These are phyloP conservation scores for Zostera marina DNA, from an alignment of 116 monocot species.

Conservation along the genomic window DNA sequence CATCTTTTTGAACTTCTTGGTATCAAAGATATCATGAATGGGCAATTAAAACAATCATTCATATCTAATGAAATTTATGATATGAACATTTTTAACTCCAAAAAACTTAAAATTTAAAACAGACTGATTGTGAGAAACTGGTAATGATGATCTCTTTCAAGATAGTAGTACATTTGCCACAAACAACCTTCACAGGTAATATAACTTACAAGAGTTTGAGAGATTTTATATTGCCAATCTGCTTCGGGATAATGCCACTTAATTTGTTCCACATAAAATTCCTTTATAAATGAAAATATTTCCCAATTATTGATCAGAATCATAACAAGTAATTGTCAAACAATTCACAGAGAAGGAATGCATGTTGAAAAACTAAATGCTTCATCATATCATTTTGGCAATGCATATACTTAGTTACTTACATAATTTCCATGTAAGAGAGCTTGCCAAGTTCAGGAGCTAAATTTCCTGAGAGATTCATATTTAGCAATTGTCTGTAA, in stretches of 20 bases:
- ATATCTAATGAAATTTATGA: no score
- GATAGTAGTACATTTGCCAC: not conserved
- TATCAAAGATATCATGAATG: no score
- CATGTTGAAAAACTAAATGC: not conserved
- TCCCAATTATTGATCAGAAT: not conserved
- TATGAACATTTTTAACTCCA: no score
- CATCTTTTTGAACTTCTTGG: no score
- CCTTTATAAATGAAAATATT: slow-evolving; percentile 28
- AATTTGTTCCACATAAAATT: slow-evolving; percentile 92
- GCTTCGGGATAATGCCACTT: slow-evolving; percentile 73
- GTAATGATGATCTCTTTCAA: not conserved
- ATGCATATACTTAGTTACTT: slow-evolving; percentile 21
- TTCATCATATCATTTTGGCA: not conserved
- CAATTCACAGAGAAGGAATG: not conserved
- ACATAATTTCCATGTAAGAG: slow-evolving; percentile 59
- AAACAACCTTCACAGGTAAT: not conserved
- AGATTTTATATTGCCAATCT: slow-evolving; percentile 62
- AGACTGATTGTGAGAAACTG: not conserved
- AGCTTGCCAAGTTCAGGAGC: slow-evolving; percentile 58
- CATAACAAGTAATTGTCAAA: not conserved
- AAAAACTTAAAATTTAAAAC: not conserved
- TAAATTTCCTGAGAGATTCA: slow-evolving; percentile 74
- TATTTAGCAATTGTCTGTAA: slow-evolving; percentile 45
- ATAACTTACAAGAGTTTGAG: slow-evolving; percentile 65
- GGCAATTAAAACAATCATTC: no score